These are phyloP conservation scores for Neofusicoccum umdonicola DNA, from an alignment of 2,329 filamentous ascomycete species.

Conservation along the genomic window DNA sequence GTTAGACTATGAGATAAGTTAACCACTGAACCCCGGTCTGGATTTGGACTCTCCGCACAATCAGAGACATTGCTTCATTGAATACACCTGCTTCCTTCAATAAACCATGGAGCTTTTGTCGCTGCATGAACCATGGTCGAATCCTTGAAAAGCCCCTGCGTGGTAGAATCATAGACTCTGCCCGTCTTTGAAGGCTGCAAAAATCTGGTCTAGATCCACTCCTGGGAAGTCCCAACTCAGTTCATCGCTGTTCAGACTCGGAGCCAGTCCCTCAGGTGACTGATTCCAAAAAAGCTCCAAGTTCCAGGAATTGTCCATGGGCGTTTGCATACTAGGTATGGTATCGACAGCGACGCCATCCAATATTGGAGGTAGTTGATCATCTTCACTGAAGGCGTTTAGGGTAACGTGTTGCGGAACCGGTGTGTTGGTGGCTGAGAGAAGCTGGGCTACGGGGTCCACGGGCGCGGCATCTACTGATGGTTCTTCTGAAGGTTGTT, in stretches of 20 bases:
- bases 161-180: background rate
- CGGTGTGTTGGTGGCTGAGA: background rate
- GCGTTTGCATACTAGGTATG: background rate
- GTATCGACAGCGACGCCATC: background rate
- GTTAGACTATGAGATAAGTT: background rate
- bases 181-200: constrained; percentile 11
- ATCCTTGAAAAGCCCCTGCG: background rate
- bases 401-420: background rate
- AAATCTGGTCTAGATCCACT: constrained; percentile 15
- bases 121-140: no score
- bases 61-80: no score
- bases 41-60: no score
- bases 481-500: background rate
- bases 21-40: background rate
- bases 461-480: background rate
- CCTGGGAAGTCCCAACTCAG: constrained; percentile 14
- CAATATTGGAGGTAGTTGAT: background rate
- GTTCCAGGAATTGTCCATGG: constrained; percentile 5
- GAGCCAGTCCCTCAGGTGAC: background rate
- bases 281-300: background rate
- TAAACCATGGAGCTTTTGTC: no score
- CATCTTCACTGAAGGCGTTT: background rate
- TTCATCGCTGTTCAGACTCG: constrained; percentile 10
- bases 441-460: background rate
- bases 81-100: no score